Base-by-base conservation (phyloP, 2,329 filamentous ascomycete genomes). In the Alternaria sp. region DNA sequence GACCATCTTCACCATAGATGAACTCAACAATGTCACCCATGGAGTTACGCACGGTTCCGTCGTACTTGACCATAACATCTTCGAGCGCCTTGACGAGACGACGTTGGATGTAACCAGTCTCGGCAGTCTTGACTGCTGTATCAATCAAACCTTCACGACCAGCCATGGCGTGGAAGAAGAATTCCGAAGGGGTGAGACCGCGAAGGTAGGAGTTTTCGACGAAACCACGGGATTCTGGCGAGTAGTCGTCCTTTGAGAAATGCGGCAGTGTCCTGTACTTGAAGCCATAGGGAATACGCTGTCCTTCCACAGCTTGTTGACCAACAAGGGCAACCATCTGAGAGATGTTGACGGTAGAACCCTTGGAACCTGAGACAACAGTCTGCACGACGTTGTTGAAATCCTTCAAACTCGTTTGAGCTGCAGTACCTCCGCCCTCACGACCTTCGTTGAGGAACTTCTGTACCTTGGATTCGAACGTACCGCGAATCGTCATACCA, bases 111-210 rank as follows among this genome's bases (percentile, higher is more conserved):
- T 99, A 99, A 82, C 95, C 95, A 59, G 96, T 99, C 81, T 99
- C 96, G 20, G 95, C 95, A 67, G 95, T 99, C 87, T 99, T 99
- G 82, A 99, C 96, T 68, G 95, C 95, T 54, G 95, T 99, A 86
- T 99, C 95, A 72, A 99, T 99, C 57, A 99, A 86, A 97, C 95
- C 95, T 82, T 99, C 95, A 84, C 95, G 90, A 93, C 95, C 95
- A 85, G 95, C 95, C 95, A 99, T 99, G 76, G 95, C 95, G 87
- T 99, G 95, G 86, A 99, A 99, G 84, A 97, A 99, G 83, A 99
- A 99, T 72, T 99, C 95, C 1, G 92, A 90, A 0, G 95, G 95
- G 0, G 96, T 99, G 60, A 99, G 83, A 57, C 95, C 95, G 84
- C 95, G 92, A 12, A 99, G 87, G 73, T 99, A 99, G 0, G 95